These are phyloP conservation scores for Backusella psychrophila DNA, from an alignment of 192 early-diverging fungal species.

Conservation along the genomic window DNA sequence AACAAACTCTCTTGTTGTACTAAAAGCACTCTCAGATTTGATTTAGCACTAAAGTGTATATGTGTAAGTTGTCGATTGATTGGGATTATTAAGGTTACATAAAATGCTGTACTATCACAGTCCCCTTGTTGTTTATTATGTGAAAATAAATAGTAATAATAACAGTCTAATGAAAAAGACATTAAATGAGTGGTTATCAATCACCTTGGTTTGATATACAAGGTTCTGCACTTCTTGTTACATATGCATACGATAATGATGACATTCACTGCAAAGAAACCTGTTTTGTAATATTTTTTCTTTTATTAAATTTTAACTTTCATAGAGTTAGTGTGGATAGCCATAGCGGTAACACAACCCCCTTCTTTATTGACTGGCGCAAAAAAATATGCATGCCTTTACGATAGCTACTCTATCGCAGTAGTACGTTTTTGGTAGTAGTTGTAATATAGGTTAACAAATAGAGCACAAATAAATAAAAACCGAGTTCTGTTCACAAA, in stretches of 20 bases:
- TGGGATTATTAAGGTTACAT: background rate
- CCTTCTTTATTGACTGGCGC: background rate
- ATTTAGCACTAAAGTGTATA: background rate
- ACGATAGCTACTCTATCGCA: background rate
- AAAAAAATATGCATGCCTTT: background rate
- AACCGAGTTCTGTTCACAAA: background rate
- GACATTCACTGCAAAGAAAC: background rate
- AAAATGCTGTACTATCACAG: background rate
- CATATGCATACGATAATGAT: background rate
- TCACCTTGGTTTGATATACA: background rate
- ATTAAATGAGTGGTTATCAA: background rate
- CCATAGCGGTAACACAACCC: background rate
- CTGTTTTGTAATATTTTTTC: background rate
- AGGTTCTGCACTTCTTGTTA: background rate
- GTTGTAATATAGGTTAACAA: background rate
- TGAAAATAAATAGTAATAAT: background rate
- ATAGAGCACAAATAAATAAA: background rate
- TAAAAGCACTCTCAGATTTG: background rate
- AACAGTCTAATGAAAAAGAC: background rate
- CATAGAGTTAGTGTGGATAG: conserved; percentile 1
- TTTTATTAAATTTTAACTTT: background rate
- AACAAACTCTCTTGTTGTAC: too few relatives aligned
- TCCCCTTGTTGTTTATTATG: background rate
- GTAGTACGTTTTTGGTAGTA: background rate
- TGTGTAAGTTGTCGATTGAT: background rate